Evolutionary conservation across 1,139 yeast species (phyloP).

Genomic region (Kurtzmaniella quercitrusa): DNA sequence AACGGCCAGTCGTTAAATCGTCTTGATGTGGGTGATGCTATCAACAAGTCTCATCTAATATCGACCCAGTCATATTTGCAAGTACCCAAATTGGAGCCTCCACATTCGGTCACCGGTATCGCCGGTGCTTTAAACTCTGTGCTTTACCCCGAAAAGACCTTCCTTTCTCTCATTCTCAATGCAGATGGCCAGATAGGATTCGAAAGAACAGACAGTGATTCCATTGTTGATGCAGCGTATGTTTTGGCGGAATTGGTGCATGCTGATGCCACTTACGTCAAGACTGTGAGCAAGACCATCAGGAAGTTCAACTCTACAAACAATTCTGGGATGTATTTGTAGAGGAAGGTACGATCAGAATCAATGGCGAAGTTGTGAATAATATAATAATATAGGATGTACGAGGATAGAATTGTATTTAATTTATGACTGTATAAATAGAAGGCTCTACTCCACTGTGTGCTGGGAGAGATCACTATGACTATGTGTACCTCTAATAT

Average conservation of each 20-base stretch:
- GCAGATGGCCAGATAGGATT: slow-evolving; percentile 59
- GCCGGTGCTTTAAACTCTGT: slow-evolving; percentile 39
- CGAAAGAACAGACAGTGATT: slow-evolving; percentile 40
- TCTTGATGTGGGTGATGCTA: slow-evolving; percentile 13
- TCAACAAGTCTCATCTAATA: slow-evolving; percentile 7
- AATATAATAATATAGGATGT: background rate
- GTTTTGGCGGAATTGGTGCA: slow-evolving; percentile 16
- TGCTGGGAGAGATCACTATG: background rate
- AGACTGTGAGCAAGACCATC: slow-evolving; percentile 24
- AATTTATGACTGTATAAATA: too few relatives aligned
- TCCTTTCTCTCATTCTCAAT: slow-evolving; percentile 32
- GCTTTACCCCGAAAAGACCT: slow-evolving; percentile 13
- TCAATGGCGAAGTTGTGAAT: too few relatives aligned
- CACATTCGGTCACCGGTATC: slow-evolving; percentile 52
- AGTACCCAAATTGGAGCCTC: slow-evolving; percentile 45
- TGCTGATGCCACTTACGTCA: slow-evolving; percentile 16
- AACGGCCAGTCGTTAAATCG: slow-evolving; percentile 26
- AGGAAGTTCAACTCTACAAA: slow-evolving; percentile 33
- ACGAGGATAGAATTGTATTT: too few relatives aligned
- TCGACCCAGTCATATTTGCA: slow-evolving; percentile 7
- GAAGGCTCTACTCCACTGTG: background rate
- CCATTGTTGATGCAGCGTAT: slow-evolving; percentile 31
- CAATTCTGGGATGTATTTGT: slow-evolving; percentile 38
- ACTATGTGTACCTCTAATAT: background rate
- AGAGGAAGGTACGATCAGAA: slow-evolving; percentile 3